A percentile compares a stretch with the other conserved stretches of the same genome.
These are phyloP conservation scores for Cordyceps pruinosa DNA, from an alignment of 2,329 filamentous ascomycete species.

Conservation along the genomic window DNA sequence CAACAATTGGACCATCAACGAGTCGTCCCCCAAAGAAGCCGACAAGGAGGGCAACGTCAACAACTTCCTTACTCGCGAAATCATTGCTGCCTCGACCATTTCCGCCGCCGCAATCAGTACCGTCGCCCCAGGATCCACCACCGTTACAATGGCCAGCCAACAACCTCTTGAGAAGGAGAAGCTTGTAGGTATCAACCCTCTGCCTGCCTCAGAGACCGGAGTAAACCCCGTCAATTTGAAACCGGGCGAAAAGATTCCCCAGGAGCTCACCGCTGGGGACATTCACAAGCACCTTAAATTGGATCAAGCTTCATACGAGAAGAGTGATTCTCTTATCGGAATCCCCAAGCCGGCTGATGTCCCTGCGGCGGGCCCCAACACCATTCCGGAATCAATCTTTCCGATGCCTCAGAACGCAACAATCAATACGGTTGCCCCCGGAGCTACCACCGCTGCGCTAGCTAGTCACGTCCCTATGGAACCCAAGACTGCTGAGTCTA, in stretches of 20 bases:
- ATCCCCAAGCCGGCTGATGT: slow-evolving; percentile 42
- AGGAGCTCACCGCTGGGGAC: slow-evolving; percentile 60
- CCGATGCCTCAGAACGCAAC: slow-evolving; percentile 49
- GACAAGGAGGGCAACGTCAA: slow-evolving; percentile 83
- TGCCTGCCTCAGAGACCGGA: slow-evolving; percentile 54
- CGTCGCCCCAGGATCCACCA: slow-evolving; percentile 63
- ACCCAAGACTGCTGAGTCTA: slow-evolving; percentile 29
- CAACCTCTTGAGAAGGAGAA: slow-evolving; percentile 51
- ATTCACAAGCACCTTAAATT: slow-evolving; percentile 65
- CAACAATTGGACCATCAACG: slow-evolving; percentile 80
- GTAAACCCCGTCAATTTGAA: slow-evolving; percentile 76
- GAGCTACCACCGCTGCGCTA: slow-evolving; percentile 61
- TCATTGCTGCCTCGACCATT: slow-evolving; percentile 49
- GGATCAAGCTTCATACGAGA: slow-evolving; percentile 82
- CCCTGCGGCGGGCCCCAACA: slow-evolving; percentile 17
- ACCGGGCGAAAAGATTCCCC: slow-evolving; percentile 75
- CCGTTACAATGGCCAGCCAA: slow-evolving; percentile 55
- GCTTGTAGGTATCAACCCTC: slow-evolving; percentile 51
- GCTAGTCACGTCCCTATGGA: slow-evolving; percentile 63
- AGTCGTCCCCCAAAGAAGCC: slow-evolving; percentile 70
- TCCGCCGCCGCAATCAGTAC: slow-evolving; percentile 53
- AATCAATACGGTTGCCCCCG: slow-evolving; percentile 46
- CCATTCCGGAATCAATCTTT: slow-evolving; percentile 78
- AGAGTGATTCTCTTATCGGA: slow-evolving; percentile 58
- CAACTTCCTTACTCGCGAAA: slow-evolving; percentile 76